phyloP scores from a whole-genome alignment of 2,329 filamentous ascomycete species.

The Annulohypoxylon truncatum region DNA sequence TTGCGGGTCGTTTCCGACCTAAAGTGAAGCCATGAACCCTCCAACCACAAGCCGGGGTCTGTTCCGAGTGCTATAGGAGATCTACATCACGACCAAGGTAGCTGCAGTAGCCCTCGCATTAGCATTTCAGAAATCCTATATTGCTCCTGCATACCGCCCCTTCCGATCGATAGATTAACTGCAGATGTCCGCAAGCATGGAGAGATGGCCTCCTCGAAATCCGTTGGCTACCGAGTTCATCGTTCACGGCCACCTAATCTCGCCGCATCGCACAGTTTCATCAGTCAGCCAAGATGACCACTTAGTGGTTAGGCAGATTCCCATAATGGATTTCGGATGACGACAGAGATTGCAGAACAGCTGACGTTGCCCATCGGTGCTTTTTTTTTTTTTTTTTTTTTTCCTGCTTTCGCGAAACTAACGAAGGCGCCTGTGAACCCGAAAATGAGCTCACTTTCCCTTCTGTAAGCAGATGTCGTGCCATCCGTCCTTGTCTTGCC shows the following conservation, averaged over 20 bases:
- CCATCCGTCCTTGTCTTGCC: conserved; percentile 25
- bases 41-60: conserved; percentile 34
- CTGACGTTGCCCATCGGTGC: conserved; percentile 36
- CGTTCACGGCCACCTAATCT: conserved; percentile 42
- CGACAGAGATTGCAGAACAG: conserved; percentile 42
- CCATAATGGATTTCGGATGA: conserved; percentile 34
- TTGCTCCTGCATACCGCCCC: conserved; percentile 38
- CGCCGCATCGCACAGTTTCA: conserved; percentile 41
- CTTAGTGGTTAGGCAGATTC: conserved; percentile 22
- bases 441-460: conserved; percentile 39
- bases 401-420: conserved; percentile 20
- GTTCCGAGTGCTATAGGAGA: conserved; percentile 36
- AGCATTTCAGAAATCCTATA: conserved; percentile 28
- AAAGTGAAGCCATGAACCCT: conserved; percentile 13
- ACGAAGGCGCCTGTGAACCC: conserved; percentile 35
- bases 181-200: conserved; percentile 41
- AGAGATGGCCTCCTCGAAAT: conserved; percentile 31
- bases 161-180: conserved; percentile 49
- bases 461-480: conserved; percentile 33
- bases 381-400: too few species aligned
- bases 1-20: conserved; percentile 33
- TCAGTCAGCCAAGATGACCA: conserved; percentile 25
- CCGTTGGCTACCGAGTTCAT: conserved; percentile 39
- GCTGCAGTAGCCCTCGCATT: conserved; percentile 33
- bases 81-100: conserved; percentile 27